Evolutionary conservation across 164 flowering plant species (phyloP), one percentile per base, ranked within the genome.

Genomic region (Echeveria elegans): DNA sequence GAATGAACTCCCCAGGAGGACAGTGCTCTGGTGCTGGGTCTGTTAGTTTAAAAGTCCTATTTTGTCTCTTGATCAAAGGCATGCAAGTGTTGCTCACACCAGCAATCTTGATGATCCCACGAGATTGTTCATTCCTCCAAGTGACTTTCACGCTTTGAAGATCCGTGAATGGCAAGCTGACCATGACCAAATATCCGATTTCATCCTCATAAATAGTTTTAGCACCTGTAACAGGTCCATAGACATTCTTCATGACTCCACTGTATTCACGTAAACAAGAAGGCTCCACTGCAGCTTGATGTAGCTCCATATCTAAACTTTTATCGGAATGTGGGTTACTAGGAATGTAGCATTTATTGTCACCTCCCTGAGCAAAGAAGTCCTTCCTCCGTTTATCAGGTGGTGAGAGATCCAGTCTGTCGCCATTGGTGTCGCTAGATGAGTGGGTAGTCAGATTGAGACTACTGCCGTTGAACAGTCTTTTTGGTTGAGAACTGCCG

Each of bases 1-100:
- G 73, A 18, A 82, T 72, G 64, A 86, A 86, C 53, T 86, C 88
- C 28, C 88, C 88, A 16, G 85, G 83, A 26, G 88, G 90, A 66
- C 90, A 86, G 70, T 82, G 90, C 75, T 84, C 90, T 0, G 90
- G 80, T 30, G 79, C 67, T 58, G 82, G 81, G 77, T 86, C 90
- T 6, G 86, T 72, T 24, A 86, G 78, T 80, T 82, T 86, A 72
- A 66, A 66, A 29, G 69, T 66, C 41, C 69, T 66, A n/a, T 66
- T 38, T 31, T 48, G 61, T 15, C 69, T 78, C 79, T 81, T 81
- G 59, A 86, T 78, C 65, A 75, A 73, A 19, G 85, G 85, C 75
- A 73, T 64, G 38, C 83, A 67, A 7, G 82, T 76, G 6, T 86
- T 83, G 67, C 90, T 86, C 26, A 75, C 78, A 75, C 86, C 77